Percentiles rank a stretch among this genome's conserved stretches.
Conservation (phyloP, 164 flowering plant genomes). For the Liriodendron chinense region DNA sequence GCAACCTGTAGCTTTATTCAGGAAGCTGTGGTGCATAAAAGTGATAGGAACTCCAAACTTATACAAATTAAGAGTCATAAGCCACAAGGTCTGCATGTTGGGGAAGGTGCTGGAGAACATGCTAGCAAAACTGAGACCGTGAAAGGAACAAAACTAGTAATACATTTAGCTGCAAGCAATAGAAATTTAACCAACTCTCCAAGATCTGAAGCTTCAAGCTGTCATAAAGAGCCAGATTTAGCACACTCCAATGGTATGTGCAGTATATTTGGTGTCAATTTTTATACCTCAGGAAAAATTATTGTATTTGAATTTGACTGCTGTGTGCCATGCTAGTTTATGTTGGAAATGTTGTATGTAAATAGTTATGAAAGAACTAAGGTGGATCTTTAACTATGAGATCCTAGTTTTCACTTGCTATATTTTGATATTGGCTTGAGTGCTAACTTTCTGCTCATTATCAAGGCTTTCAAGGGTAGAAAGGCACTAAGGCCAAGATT, state of each 20-base stretch:
- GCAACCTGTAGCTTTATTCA: conserved; percentile 45
- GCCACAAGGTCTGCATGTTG: conserved; percentile 32
- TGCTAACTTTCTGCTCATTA: neutral
- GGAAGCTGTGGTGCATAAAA: conserved; percentile 40
- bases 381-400: neutral
- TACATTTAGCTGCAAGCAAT: conserved; percentile 71
- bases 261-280: neutral
- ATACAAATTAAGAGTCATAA: conserved; percentile 44
- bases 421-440: neutral
- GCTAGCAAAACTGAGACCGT: conserved; percentile 44
- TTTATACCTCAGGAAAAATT: neutral
- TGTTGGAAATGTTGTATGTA: neutral
- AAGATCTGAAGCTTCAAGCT: conserved; percentile 65
- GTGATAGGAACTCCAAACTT: conserved; percentile 36
- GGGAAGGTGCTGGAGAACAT: conserved; percentile 43
- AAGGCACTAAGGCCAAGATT: too few relatives aligned
- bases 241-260: conserved; percentile 55
- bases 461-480: neutral
- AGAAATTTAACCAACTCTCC: conserved; percentile 53
- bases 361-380: neutral
- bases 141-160: conserved; percentile 79
- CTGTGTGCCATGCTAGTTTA: neutral
- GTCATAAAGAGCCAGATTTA: conserved; percentile 60
- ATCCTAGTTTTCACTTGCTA: neutral
- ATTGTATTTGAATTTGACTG: neutral